Conservation (phyloP, 176 grass and related monocot genomes). For the Elymus sibiricus region DNA sequence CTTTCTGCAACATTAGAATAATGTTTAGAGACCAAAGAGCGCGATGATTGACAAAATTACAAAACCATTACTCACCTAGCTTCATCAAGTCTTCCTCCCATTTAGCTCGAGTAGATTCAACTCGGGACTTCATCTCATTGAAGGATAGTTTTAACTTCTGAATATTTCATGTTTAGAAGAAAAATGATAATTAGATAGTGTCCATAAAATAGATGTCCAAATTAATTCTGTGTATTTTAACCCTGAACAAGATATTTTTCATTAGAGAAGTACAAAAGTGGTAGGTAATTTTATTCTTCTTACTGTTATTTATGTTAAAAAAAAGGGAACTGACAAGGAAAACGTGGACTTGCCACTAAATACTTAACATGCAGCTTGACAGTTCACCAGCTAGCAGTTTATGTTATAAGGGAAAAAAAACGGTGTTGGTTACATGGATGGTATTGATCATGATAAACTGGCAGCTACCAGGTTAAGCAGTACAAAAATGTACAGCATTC, state of each 20-base stretch:
- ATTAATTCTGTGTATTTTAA: neutral
- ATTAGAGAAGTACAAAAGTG: neutral
- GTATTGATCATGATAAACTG: neutral
- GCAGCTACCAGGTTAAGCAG: neutral
- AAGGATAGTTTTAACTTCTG: constrained; percentile 65
- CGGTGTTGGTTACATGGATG: neutral
- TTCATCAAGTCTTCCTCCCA: constrained; percentile 64
- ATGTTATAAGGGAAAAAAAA: neutral
- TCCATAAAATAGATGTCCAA: neutral
- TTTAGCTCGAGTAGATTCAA: constrained; percentile 52
- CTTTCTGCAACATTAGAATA: constrained; percentile 36
- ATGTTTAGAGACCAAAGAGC: constrained; percentile 10
- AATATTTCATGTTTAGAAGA: constrained; percentile 19
- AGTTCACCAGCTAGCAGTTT: neutral
- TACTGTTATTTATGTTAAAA: neutral
- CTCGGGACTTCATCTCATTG: constrained; percentile 60
- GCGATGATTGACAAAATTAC: neutral
- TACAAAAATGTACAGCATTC: neutral
- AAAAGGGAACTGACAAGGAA: neutral
- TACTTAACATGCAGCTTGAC: neutral
- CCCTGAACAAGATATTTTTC: neutral
- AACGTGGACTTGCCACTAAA: neutral
- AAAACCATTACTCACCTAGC: constrained; percentile 44
- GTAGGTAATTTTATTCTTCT: neutral
- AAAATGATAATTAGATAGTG: neutral